Conservation (phyloP, 768 basidiomycete species). For the Trametes gibbosa region DNA sequence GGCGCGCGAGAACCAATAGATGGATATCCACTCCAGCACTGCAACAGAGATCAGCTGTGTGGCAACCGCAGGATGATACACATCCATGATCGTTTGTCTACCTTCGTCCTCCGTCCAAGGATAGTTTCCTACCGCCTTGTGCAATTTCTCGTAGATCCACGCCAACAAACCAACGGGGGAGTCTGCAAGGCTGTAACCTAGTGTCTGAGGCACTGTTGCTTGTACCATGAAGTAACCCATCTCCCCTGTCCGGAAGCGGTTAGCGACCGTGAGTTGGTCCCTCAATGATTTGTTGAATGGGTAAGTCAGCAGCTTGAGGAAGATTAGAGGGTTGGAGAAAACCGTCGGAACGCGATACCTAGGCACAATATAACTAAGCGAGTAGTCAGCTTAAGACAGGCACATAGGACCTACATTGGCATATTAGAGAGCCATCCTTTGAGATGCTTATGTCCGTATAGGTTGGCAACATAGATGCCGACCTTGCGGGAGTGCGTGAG, state of each 20-base stretch:
- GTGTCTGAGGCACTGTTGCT: constrained; percentile 29
- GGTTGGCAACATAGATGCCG: constrained; percentile 31
- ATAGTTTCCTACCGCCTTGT: constrained; percentile 39
- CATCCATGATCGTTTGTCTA: background rate
- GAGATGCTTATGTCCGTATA: constrained; percentile 40
- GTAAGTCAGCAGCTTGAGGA: constrained; percentile 27
- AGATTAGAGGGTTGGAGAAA: constrained; percentile 29
- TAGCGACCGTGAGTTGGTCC: constrained; percentile 27
- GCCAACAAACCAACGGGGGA: constrained; percentile 46
- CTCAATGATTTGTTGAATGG: constrained; percentile 35
- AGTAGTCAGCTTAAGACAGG: background rate
- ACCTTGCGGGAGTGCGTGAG: constrained; percentile 28
- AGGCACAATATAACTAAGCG: too few relatives aligned
- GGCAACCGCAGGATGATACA: background rate
- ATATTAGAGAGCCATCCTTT: constrained; percentile 55
- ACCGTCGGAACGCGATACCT: constrained; percentile 23
- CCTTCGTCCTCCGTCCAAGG: constrained; percentile 55
- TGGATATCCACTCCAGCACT: constrained; percentile 36
- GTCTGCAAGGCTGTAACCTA: constrained; percentile 51
- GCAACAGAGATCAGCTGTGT: background rate
- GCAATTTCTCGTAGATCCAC: constrained; percentile 33
- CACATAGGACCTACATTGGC: constrained; percentile 32
- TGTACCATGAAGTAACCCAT: constrained; percentile 34
- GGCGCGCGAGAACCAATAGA: constrained; percentile 34
- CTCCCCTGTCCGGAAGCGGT: constrained; percentile 25